Percentiles rank a stretch among this genome's conserved stretches.
phyloP scores from a whole-genome alignment of 495 filamentous ascomycete genomes.

The Saxispiralis lemnorum region DNA sequence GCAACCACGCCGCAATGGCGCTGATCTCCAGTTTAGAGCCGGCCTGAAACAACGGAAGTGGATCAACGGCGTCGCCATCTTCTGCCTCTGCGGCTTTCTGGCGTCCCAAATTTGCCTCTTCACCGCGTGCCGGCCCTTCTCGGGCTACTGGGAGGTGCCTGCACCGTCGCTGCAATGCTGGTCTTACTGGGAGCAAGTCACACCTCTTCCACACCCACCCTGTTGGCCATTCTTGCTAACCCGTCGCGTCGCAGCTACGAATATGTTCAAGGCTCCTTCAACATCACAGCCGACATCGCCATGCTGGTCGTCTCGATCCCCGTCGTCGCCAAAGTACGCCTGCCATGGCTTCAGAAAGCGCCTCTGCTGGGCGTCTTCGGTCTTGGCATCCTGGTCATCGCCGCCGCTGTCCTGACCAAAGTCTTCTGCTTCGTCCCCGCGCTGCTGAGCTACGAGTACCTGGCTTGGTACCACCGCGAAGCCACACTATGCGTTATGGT shows the following conservation, averaged over 20 bases:
- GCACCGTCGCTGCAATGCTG: slow-evolving; percentile 27
- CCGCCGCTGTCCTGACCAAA: slow-evolving; percentile 26
- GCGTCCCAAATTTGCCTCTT: slow-evolving; percentile 16
- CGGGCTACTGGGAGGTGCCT: slow-evolving; percentile 6
- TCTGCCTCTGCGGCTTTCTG: slow-evolving; percentile 7
- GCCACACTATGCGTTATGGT: slow-evolving; percentile 30
- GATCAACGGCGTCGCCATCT: slow-evolving; percentile 8
- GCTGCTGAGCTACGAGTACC: slow-evolving; percentile 30
- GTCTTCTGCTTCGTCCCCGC: slow-evolving; percentile 28
- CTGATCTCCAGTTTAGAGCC: not conserved
- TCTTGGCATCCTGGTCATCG: slow-evolving; percentile 30
- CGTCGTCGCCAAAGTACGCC: slow-evolving; percentile 22
- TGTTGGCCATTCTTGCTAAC: no score
- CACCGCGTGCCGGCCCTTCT: not conserved
- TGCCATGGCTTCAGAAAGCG: slow-evolving; percentile 23
- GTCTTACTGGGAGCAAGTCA: slow-evolving; percentile 22
- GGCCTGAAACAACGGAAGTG: slow-evolving; percentile 7
- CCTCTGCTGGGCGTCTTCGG: slow-evolving; percentile 29
- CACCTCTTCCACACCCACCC: no score
- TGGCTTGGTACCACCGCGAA: slow-evolving; percentile 35
- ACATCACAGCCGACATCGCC: slow-evolving; percentile 32
- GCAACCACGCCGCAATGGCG: not conserved
- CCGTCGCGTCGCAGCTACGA: slow-evolving; percentile 34
- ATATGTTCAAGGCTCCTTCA: slow-evolving; percentile 34
- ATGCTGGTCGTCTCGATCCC: slow-evolving; percentile 32